Evolutionary conservation across 1,284 basidiomycete species (phyloP).

Genomic region (Earliella scabrosa): DNA sequence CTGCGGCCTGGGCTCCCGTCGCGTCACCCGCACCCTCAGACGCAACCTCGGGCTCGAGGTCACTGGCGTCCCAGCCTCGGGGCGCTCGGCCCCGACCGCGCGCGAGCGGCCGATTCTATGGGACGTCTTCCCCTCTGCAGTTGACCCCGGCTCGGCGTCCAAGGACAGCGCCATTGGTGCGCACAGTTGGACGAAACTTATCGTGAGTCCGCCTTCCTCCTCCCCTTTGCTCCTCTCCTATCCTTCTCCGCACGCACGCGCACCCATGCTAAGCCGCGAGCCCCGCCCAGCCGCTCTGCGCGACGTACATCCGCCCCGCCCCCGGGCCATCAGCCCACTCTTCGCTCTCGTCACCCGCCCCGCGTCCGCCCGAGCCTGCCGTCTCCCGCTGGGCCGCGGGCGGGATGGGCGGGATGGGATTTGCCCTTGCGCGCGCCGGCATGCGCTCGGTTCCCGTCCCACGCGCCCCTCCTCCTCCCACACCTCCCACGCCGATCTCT

Average conservation of each 20-base stretch:
- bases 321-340: background rate
- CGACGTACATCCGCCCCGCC: slow-evolving; percentile 22
- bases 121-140: slow-evolving; percentile 29
- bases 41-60: slow-evolving; percentile 24
- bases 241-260: background rate
- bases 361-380: background rate
- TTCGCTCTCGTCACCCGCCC: background rate
- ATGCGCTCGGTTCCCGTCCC: slow-evolving; percentile 19
- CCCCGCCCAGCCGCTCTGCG: slow-evolving; percentile 25
- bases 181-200: slow-evolving; percentile 20
- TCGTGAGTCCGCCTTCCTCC: slow-evolving; percentile 16
- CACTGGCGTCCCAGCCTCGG: background rate
- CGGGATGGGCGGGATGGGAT: slow-evolving; percentile 3
- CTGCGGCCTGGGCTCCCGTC: slow-evolving; percentile 57
- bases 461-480: slow-evolving; percentile 5
- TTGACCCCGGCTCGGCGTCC: background rate
- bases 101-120: slow-evolving; percentile 21
- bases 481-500: background rate
- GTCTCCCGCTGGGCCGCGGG: slow-evolving; percentile 3
- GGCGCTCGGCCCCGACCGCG: background rate
- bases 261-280: no score
- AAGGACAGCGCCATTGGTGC: background rate
- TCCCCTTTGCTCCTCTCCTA: background rate
- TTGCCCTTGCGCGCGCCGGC: slow-evolving; percentile 8
- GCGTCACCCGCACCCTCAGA: slow-evolving; percentile 31